A percentile compares a stretch with the other conserved stretches of the same genome.
These are phyloP conservation scores for Aspergillus ostianus DNA, from an alignment of 495 filamentous ascomycete genomes.

Conservation along the genomic window DNA sequence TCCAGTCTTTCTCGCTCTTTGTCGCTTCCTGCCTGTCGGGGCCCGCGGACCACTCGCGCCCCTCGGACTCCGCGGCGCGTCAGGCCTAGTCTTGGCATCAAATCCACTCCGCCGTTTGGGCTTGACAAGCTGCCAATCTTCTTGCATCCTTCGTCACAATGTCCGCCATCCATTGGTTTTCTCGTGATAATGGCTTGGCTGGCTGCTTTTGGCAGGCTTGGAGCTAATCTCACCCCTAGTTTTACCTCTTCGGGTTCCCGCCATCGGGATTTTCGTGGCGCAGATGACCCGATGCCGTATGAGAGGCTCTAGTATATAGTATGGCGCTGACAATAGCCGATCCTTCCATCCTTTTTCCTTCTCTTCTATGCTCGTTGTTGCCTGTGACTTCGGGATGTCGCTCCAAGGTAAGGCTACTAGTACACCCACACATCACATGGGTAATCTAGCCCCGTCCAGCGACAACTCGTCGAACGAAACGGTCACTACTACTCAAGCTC, in stretches of 20 bases:
- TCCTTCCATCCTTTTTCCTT: neutral
- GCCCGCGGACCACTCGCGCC: neutral
- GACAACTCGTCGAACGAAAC: neutral
- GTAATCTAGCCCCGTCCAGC: neutral
- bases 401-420: neutral
- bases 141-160: neutral
- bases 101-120: neutral
- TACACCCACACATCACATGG: neutral
- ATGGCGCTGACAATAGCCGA: neutral
- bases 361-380: neutral
- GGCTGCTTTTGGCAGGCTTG: neutral
- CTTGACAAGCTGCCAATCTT: neutral
- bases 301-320: neutral
- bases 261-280: neutral
- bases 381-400: neutral
- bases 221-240: neutral
- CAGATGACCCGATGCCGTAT: neutral
- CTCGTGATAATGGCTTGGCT: neutral
- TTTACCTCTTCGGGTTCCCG: neutral
- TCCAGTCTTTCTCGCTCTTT: too few species aligned
- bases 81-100: neutral
- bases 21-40: neutral
- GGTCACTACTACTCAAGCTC: neutral
- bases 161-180: neutral
- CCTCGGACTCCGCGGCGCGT: neutral